These are phyloP conservation scores for Capsicum chinense DNA, from an alignment of 257 asterid genomes.

Conservation along the genomic window DNA sequence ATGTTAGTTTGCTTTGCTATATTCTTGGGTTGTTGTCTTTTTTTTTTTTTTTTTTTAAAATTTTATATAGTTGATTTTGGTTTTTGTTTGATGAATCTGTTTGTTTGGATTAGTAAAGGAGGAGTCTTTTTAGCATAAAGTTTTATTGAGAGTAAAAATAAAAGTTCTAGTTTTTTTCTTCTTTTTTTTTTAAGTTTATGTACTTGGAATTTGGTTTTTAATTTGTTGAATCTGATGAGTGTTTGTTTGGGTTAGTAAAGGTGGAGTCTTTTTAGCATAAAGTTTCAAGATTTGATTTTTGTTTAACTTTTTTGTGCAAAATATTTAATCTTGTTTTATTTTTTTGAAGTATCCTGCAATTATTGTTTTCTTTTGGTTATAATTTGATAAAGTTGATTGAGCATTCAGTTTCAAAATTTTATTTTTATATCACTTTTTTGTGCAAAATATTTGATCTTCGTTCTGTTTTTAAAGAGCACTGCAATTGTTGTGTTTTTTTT, in stretches of 20 bases:
- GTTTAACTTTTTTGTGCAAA: not conserved
- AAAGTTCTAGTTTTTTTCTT: not conserved
- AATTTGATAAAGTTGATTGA: not conserved
- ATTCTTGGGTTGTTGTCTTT: not conserved
- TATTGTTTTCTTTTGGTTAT: not conserved
- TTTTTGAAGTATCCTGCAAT: too few species aligned
- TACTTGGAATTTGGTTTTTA: not conserved
- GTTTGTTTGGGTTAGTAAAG: not conserved
- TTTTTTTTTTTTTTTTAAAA: not conserved
- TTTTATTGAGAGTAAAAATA: not conserved
- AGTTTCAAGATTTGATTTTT: not conserved
- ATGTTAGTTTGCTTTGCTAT: constrained; percentile 1
- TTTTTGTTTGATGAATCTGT: not conserved
- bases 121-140: not conserved
- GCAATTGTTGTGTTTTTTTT: not conserved
- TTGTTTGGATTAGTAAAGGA: not conserved
- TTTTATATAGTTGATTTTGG: not conserved
- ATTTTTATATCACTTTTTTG: not conserved
- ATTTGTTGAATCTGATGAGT: not conserved
- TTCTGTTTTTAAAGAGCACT: too few species aligned
- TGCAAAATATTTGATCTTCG: too few species aligned
- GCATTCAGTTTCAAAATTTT: not conserved
- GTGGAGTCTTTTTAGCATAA: not conserved
- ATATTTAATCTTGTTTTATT: too few species aligned
- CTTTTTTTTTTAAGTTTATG: not conserved